Conservation (phyloP, 1,284 basidiomycete genomes). For the Sporisorium graminicola region DNA sequence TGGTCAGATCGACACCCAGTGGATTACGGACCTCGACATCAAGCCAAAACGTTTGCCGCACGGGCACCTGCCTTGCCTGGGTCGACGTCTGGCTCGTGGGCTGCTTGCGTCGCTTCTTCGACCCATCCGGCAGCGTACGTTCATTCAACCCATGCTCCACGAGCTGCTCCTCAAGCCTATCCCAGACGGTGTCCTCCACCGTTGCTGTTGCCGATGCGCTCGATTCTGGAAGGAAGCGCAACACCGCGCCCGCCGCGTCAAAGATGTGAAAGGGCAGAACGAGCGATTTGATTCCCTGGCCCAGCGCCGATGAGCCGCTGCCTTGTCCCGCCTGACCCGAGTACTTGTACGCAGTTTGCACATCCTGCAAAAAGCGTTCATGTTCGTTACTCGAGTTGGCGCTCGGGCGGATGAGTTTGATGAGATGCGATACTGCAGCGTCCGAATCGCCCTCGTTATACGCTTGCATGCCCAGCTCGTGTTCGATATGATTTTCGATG, state of each 20-base stretch:
- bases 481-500: slow-evolving; percentile 72
- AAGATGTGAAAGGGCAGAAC: slow-evolving; percentile 17
- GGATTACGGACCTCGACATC: slow-evolving; percentile 71
- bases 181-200: slow-evolving; percentile 33
- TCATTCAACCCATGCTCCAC: slow-evolving; percentile 23
- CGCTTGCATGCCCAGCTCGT: slow-evolving; percentile 73
- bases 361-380: slow-evolving; percentile 71
- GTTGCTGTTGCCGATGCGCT: slow-evolving; percentile 18
- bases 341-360: slow-evolving; percentile 72
- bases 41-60: slow-evolving; percentile 69
- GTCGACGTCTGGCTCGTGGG: slow-evolving; percentile 22
- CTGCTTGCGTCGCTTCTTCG: slow-evolving; percentile 20
- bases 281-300: not conserved
- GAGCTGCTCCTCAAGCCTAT: slow-evolving; percentile 29
- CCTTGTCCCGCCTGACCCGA: slow-evolving; percentile 20
- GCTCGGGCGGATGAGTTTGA: slow-evolving; percentile 57
- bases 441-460: slow-evolving; percentile 72
- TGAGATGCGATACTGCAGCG: slow-evolving; percentile 72
- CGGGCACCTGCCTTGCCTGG: slow-evolving; percentile 38
- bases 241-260: slow-evolving; percentile 12
- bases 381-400: slow-evolving; percentile 64
- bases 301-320: no score
- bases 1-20: slow-evolving; percentile 58
- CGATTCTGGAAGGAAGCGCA: slow-evolving; percentile 29
- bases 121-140: slow-evolving; percentile 14